A percentile compares a stretch with the other conserved stretches of the same genome.
Conservation (phyloP, 2,329 filamentous ascomycete genomes). For the Fusarium bactridioides region DNA sequence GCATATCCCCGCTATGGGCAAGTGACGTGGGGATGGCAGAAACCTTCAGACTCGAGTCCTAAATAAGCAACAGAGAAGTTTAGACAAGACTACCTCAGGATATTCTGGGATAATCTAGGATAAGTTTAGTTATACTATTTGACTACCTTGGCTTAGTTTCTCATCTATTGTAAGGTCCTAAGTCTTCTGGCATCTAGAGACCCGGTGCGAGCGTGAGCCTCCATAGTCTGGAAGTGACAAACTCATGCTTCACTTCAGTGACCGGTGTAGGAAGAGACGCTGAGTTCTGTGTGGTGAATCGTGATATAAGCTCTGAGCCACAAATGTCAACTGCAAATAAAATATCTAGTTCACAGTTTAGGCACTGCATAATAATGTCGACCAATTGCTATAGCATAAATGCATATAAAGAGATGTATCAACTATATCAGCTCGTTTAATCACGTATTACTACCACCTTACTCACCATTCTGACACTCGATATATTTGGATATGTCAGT, state of each 20-base stretch:
- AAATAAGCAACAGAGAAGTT: neutral
- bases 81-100: neutral
- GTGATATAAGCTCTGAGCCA: neutral
- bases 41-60: neutral
- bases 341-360: too few species aligned
- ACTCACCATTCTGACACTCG: neutral
- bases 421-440: neutral
- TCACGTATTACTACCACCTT: neutral
- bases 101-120: neutral
- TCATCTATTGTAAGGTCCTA: too few species aligned
- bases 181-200: neutral
- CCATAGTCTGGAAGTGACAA: neutral
- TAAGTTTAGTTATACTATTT: neutral
- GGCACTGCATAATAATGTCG: neutral
- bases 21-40: neutral
- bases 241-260: neutral
- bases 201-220: neutral
- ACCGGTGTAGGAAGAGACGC: neutral
- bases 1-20: constrained; percentile 1
- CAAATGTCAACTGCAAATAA: neutral
- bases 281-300: neutral
- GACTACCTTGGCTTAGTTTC: neutral
- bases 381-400: neutral
- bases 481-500: neutral
- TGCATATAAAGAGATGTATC: neutral